These are phyloP conservation scores for Paraurostyla sp. DNA, from an alignment of 73 alveolate genomes.

Conservation along the genomic window DNA sequence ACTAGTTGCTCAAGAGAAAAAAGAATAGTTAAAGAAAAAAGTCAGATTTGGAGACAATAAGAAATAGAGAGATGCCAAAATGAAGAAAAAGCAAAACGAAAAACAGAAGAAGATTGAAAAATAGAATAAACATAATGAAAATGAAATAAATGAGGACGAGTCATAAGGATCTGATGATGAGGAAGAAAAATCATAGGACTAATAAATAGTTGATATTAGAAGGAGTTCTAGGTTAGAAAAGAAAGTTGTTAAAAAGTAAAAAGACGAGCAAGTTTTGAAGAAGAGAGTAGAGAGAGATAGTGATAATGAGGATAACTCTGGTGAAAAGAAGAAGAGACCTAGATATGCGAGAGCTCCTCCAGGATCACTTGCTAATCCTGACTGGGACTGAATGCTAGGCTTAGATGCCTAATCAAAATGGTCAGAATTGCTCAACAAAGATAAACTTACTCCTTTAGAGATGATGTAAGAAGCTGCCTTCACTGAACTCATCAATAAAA, in stretches of 20 bases:
- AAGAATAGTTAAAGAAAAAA: slow-evolving; percentile 70
- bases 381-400: slow-evolving; percentile 56
- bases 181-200: background rate
- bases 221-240: slow-evolving; percentile 49
- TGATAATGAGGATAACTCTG: slow-evolving; percentile 22
- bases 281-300: slow-evolving; percentile 20
- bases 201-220: slow-evolving; percentile 32
- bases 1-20: slow-evolving; percentile 72
- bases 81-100: slow-evolving; percentile 46
- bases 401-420: slow-evolving; percentile 67
- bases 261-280: background rate
- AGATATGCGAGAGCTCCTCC: slow-evolving; percentile 60
- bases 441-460: slow-evolving; percentile 77
- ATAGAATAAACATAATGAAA: slow-evolving; percentile 40
- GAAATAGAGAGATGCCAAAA: slow-evolving; percentile 16
- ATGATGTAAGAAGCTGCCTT: slow-evolving; percentile 77
- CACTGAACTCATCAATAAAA: slow-evolving; percentile 71
- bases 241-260: slow-evolving; percentile 22
- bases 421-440: slow-evolving; percentile 71
- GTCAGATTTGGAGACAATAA: slow-evolving; percentile 58
- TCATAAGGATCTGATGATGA: slow-evolving; percentile 64
- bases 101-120: slow-evolving; percentile 58
- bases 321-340: slow-evolving; percentile 56
- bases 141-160: slow-evolving; percentile 49
- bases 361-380: slow-evolving; percentile 48